Evolutionary conservation across 495 filamentous ascomycete species (phyloP).

Genomic region (Penicillium bovifimosum): DNA sequence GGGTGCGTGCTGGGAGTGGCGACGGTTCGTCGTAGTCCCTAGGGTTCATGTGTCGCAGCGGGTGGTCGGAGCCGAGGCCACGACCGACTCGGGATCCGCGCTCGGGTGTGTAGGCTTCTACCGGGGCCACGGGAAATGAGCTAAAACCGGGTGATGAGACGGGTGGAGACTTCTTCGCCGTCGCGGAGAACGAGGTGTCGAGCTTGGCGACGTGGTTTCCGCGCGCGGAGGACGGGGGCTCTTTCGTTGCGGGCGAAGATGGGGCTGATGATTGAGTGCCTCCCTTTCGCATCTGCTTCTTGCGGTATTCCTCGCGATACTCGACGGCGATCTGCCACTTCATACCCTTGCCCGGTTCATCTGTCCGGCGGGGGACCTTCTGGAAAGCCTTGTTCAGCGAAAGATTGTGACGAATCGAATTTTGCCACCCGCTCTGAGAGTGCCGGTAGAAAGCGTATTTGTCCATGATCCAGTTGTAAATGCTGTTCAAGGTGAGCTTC

Average conservation of each 20-base stretch:
- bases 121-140: constrained; percentile 43
- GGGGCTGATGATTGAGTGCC: constrained; percentile 42
- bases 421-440: constrained; percentile 88
- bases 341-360: constrained; percentile 98
- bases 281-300: constrained; percentile 48
- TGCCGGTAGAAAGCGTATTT: constrained; percentile 87
- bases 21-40: constrained; percentile 52
- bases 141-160: constrained; percentile 44
- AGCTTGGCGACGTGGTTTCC: constrained; percentile 30
- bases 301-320: constrained; percentile 68
- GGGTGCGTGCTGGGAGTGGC: constrained; percentile 47
- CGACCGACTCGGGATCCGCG: constrained; percentile 37
- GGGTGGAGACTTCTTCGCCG: constrained; percentile 50
- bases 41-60: constrained; percentile 30
- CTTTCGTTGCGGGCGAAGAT: constrained; percentile 43
- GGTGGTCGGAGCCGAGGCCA: constrained; percentile 30
- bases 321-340: constrained; percentile 90
- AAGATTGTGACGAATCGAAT: constrained; percentile 93
- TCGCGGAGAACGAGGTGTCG: constrained; percentile 38
- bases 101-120: constrained; percentile 46
- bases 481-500: constrained; percentile 79
- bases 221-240: constrained; percentile 27
- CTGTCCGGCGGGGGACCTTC: constrained; percentile 83
- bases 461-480: constrained; percentile 85
- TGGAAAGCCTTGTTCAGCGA: constrained; percentile 90